Conservation (phyloP, 2,329 filamentous ascomycete species). For the Colletotrichum destructivum region DNA sequence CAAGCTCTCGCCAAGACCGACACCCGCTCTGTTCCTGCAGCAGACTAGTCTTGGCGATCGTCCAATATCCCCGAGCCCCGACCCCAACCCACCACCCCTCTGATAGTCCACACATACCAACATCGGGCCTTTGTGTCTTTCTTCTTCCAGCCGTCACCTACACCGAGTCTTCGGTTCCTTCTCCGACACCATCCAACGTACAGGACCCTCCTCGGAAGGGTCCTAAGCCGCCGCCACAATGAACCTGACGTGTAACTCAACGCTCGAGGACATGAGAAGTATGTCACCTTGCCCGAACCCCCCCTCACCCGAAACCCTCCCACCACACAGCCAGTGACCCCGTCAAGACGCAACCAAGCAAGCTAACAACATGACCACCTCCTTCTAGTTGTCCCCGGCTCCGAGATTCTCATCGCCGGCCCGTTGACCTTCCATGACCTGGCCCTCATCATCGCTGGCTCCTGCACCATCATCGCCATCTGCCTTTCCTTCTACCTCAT, state of each 20-base stretch:
- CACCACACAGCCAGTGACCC: too few relatives aligned
- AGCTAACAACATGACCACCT: constrained; percentile 15
- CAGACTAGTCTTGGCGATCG: constrained; percentile 36
- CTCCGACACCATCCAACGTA: background rate
- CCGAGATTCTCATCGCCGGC: constrained; percentile 64
- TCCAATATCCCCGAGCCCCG: background rate
- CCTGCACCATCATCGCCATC: constrained; percentile 65
- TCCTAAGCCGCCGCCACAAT: constrained; percentile 44
- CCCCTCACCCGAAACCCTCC: too few relatives aligned
- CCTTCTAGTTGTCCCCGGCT: constrained; percentile 57
- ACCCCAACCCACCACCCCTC: constrained; percentile 5
- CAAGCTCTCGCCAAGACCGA: constrained; percentile 38
- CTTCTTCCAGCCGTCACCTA: background rate
- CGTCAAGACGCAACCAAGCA: background rate
- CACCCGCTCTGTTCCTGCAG: constrained; percentile 39
- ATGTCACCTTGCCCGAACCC: constrained; percentile 42
- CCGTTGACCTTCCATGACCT: constrained; percentile 69
- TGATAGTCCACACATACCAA: constrained; percentile 18
- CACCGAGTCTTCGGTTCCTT: constrained; percentile 4
- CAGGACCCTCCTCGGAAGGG: constrained; percentile 3
- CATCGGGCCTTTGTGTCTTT: background rate
- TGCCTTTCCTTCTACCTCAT: constrained; percentile 70
- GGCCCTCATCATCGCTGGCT: constrained; percentile 66
- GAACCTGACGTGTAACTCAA: constrained; percentile 60
- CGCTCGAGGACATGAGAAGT: constrained; percentile 61